A percentile compares a stretch with the other conserved stretches of the same genome.
Conservation (phyloP, 331 rosid genomes). For the Malus hybrid region DNA sequence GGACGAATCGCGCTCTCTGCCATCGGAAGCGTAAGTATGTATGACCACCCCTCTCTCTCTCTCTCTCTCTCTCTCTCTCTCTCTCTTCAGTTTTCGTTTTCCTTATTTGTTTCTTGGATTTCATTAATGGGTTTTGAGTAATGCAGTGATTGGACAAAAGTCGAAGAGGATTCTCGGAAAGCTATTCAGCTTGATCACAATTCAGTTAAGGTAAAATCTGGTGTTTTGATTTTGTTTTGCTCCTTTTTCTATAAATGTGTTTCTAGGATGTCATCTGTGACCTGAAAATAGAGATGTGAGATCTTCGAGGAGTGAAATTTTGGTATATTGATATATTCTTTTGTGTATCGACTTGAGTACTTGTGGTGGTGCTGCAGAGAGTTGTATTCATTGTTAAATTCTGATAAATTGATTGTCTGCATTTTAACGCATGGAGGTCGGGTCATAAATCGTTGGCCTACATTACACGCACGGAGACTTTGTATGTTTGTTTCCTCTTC, state of each 20-base stretch:
- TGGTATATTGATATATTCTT: neutral
- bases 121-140: neutral
- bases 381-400: neutral
- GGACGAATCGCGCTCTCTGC: constrained; percentile 90
- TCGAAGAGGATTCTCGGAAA: constrained; percentile 76
- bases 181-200: constrained; percentile 57
- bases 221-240: neutral
- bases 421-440: neutral
- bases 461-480: neutral
- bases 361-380: neutral
- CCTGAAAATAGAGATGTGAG: neutral
- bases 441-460: neutral
- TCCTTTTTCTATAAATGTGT: neutral
- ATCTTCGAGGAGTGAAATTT: neutral
- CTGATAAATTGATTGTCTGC: neutral
- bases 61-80: neutral
- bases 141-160: constrained; percentile 75
- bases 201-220: constrained; percentile 58
- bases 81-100: neutral
- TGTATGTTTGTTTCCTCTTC: neutral
- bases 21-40: constrained; percentile 91
- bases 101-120: neutral
- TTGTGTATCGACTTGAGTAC: neutral
- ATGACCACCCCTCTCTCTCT: neutral
- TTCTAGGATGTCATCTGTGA: neutral